phyloP scores from a whole-genome alignment of 106 monocot species.

The Gastrodia elata region DNA sequence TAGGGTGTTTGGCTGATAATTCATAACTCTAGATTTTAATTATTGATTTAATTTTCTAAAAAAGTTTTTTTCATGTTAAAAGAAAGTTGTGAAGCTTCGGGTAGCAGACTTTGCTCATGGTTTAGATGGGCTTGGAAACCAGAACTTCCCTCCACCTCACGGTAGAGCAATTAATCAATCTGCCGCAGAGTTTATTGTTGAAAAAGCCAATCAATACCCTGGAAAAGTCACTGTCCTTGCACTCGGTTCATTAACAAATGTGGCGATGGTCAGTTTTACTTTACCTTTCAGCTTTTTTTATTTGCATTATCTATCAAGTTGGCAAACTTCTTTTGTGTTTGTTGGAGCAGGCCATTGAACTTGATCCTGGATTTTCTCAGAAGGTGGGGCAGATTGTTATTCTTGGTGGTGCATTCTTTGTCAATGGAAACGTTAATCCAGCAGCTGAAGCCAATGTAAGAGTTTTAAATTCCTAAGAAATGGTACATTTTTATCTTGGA shows the following conservation, averaged over 20 bases:
- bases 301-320: not conserved
- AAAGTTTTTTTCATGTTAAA: conserved; percentile 15
- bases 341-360: conserved; percentile 69
- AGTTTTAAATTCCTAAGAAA: not conserved
- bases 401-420: conserved; percentile 95
- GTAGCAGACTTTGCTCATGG: conserved; percentile 93
- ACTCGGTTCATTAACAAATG: conserved; percentile 85
- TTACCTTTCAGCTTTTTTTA: not conserved
- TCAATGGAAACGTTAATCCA: conserved; percentile 98
- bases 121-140: conserved; percentile 91
- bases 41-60: not conserved
- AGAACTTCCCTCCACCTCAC: conserved; percentile 73
- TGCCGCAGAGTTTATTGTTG: conserved; percentile 69
- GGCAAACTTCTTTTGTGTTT: conserved; percentile 9
- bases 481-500: not conserved
- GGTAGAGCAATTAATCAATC: conserved; percentile 61
- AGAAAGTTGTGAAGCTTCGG: conserved; percentile 83
- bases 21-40: not conserved
- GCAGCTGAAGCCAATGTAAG: conserved; percentile 95
- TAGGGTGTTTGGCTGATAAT: not conserved
- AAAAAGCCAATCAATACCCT: conserved; percentile 66
- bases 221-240: conserved; percentile 84
- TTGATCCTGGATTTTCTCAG: conserved; percentile 69
- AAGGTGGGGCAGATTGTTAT: conserved; percentile 87
- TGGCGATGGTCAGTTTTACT: conserved; percentile 66